These are phyloP conservation scores for Microthyrium microscopicum DNA, from an alignment of 2,329 filamentous ascomycete genomes.

Conservation along the genomic window DNA sequence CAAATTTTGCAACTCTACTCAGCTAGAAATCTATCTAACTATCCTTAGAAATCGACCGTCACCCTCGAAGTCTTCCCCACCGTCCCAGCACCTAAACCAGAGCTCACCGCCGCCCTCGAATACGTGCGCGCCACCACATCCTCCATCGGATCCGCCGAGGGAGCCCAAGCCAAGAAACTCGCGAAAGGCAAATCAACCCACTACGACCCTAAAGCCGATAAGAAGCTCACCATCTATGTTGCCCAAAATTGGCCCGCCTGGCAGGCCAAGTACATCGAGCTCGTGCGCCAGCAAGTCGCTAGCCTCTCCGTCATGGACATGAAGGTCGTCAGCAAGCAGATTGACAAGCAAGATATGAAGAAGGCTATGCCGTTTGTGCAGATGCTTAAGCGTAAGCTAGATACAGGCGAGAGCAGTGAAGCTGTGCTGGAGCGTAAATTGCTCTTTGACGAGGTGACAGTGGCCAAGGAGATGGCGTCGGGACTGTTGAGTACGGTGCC, in stretches of 20 bases:
- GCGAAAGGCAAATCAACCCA: slow-evolving; percentile 78
- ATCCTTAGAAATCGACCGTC: slow-evolving; percentile 43
- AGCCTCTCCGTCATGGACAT: slow-evolving; percentile 57
- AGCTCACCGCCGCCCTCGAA: slow-evolving; percentile 59
- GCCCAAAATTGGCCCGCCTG: slow-evolving; percentile 69
- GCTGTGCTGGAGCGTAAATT: slow-evolving; percentile 71
- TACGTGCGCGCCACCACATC: slow-evolving; percentile 63
- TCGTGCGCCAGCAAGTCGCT: slow-evolving; percentile 57
- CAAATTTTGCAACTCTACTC: background rate
- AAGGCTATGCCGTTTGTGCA: slow-evolving; percentile 97
- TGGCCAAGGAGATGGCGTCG: slow-evolving; percentile 60
- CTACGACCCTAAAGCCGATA: slow-evolving; percentile 73
- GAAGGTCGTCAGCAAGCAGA: slow-evolving; percentile 55
- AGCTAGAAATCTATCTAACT: slow-evolving; percentile 2
- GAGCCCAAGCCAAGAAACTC: slow-evolving; percentile 69
- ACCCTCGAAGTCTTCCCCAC: slow-evolving; percentile 64
- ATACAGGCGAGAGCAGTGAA: slow-evolving; percentile 46
- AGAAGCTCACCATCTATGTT: slow-evolving; percentile 76
- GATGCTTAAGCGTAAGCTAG: slow-evolving; percentile 64
- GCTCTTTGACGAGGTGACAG: slow-evolving; percentile 67
- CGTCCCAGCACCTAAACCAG: slow-evolving; percentile 46
- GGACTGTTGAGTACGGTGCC: slow-evolving; percentile 63
- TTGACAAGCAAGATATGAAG: slow-evolving; percentile 85
- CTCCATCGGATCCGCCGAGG: slow-evolving; percentile 76
- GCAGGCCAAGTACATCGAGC: slow-evolving; percentile 80